phyloP scores from a whole-genome alignment of 2,329 filamentous ascomycete genomes.

The Trichoderma asperellum region DNA sequence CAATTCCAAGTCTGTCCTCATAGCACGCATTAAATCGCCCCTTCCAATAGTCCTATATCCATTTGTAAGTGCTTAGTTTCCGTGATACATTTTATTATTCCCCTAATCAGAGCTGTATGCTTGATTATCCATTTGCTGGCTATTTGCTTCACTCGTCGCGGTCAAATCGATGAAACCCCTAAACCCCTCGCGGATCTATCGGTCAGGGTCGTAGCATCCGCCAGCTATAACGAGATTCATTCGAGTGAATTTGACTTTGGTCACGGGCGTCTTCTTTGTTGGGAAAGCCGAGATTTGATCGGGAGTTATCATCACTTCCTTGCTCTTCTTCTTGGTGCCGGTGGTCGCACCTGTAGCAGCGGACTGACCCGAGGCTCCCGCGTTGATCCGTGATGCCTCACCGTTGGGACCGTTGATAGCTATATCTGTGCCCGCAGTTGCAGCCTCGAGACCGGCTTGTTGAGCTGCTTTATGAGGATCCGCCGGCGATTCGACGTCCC shows the following conservation, averaged over 20 bases:
- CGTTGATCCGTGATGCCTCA: constrained; percentile 38
- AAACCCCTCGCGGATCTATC: constrained; percentile 39
- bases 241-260: constrained; percentile 89
- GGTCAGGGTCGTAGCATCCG: constrained; percentile 66
- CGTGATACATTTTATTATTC: not conserved
- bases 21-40: not conserved
- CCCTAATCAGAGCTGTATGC: not conserved
- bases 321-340: constrained; percentile 73
- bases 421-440: constrained; percentile 48
- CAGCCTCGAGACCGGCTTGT: constrained; percentile 49
- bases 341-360: constrained; percentile 37
- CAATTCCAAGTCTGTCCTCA: not conserved
- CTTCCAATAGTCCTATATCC: not conserved
- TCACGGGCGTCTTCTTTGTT: constrained; percentile 94
- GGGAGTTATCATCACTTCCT: constrained; percentile 86
- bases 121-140: not conserved
- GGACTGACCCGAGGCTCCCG: constrained; percentile 37
- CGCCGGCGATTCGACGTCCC: constrained; percentile 81
- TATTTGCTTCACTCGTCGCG: not conserved
- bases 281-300: constrained; percentile 95
- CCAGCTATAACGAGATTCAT: constrained; percentile 94
- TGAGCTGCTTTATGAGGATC: constrained; percentile 63
- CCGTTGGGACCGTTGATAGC: constrained; percentile 35
- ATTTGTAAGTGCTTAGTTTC: not conserved
- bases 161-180: not conserved